Percentiles rank a stretch among this genome's conserved stretches.
Evolutionary conservation across 768 basidiomycete species (phyloP).

Genomic region (Phaeotremella fagi): DNA sequence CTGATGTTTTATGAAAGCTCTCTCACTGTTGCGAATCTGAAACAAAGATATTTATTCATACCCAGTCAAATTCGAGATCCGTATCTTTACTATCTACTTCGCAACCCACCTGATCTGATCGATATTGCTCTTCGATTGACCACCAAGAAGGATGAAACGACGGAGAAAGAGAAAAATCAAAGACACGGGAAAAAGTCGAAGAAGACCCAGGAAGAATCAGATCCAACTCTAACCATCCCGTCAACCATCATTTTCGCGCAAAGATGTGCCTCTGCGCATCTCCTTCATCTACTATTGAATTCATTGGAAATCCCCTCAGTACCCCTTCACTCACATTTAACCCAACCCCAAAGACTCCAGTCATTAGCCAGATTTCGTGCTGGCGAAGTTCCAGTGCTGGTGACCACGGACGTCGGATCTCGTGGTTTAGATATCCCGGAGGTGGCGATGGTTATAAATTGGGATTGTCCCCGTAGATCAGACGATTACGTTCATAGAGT

Average conservation of each 20-base stretch:
- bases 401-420: conserved; percentile 92
- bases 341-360: conserved; percentile 79
- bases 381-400: conserved; percentile 77
- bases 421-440: conserved; percentile 94
- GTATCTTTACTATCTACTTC: conserved; percentile 84
- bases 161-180: conserved; percentile 4
- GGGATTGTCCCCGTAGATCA: conserved; percentile 77
- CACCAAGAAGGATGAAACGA: conserved; percentile 32
- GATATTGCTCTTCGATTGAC: conserved; percentile 57
- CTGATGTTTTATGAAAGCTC: conserved; percentile 53
- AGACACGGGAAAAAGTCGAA: conserved; percentile 28
- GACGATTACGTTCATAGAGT: conserved; percentile 98
- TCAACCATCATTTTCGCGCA: conserved; percentile 91
- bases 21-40: conserved; percentile 81
- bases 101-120: conserved; percentile 78
- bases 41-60: conserved; percentile 84
- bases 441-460: conserved; percentile 93
- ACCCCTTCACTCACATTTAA: conserved; percentile 85
- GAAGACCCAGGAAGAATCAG: conserved; percentile 54
- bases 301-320: conserved; percentile 76
- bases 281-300: conserved; percentile 68
- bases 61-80: conserved; percentile 91
- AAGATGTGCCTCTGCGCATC: conserved; percentile 81
- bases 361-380: conserved; percentile 84
- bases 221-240: conserved; percentile 61